Conservation (phyloP, 371 early-diverging fungal genomes). For the Basidiobolus meristosporus region DNA sequence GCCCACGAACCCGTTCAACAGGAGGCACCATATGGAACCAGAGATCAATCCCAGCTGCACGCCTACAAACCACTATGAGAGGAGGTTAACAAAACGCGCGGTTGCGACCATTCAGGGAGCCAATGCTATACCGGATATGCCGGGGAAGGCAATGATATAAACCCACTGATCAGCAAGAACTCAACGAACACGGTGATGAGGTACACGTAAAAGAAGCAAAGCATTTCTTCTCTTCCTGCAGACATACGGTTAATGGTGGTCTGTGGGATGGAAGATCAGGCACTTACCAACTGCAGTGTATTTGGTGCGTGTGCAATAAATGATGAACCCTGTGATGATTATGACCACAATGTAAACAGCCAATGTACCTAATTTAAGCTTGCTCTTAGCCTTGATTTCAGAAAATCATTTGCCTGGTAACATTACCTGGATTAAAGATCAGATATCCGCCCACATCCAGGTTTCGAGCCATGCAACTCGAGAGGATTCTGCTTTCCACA, state of each 20-base stretch:
- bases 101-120: background rate
- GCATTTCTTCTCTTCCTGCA: constrained; percentile 87
- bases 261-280: no score
- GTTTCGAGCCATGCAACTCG: constrained; percentile 72
- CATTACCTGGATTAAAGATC: constrained; percentile 62
- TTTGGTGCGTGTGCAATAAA: constrained; percentile 84
- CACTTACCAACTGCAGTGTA: constrained; percentile 88
- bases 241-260: background rate
- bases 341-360: constrained; percentile 79
- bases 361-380: constrained; percentile 31
- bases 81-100: background rate
- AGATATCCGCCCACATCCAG: constrained; percentile 48
- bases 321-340: constrained; percentile 90
- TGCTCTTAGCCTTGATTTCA: background rate
- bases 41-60: constrained; percentile 61
- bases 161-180: constrained; percentile 66
- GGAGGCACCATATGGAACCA: constrained; percentile 74
- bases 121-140: constrained; percentile 57
- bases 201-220: constrained; percentile 90
- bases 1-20: constrained; percentile 87
- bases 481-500: constrained; percentile 28
- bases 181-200: constrained; percentile 64
- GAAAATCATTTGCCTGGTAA: background rate
- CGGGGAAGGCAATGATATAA: constrained; percentile 61
- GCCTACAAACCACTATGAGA: constrained; percentile 63